A percentile compares a stretch with the other conserved stretches of the same genome.
phyloP scores from a whole-genome alignment of 768 basidiomycete genomes.

The Chalciporus pseudorubinellus region DNA sequence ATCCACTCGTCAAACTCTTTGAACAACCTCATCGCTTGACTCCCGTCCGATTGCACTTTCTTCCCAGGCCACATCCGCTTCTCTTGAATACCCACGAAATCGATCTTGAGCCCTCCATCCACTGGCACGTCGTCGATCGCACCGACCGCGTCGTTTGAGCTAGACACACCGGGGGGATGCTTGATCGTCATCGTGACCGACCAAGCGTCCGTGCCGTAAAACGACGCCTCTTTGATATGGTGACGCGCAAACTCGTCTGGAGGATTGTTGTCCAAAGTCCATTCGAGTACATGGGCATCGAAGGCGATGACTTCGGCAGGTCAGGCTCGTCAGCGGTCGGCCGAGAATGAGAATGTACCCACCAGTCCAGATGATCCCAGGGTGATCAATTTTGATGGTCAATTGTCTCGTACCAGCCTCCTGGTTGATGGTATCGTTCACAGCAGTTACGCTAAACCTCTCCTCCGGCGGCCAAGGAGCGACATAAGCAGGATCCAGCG shows the following conservation, averaged over 20 bases:
- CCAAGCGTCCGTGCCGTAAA: slow-evolving; percentile 75
- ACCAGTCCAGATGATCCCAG: slow-evolving; percentile 87
- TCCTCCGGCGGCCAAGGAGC: slow-evolving; percentile 47
- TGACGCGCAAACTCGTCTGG: slow-evolving; percentile 75
- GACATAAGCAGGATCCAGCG: slow-evolving; percentile 44
- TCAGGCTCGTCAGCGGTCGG: background rate
- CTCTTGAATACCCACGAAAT: slow-evolving; percentile 83
- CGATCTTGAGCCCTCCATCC: slow-evolving; percentile 44
- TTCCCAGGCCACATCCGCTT: slow-evolving; percentile 84
- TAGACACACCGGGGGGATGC: slow-evolving; percentile 33
- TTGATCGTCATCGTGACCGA: slow-evolving; percentile 69
- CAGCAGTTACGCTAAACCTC: slow-evolving; percentile 53
- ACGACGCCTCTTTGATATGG: slow-evolving; percentile 89
- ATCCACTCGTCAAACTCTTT: slow-evolving; percentile 75
- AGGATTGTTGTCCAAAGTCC: slow-evolving; percentile 80
- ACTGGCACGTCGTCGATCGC: background rate
- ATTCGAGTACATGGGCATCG: slow-evolving; percentile 82
- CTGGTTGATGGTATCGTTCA: slow-evolving; percentile 54
- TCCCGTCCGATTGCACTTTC: slow-evolving; percentile 44
- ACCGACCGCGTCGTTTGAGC: background rate
- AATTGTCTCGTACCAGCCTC: slow-evolving; percentile 64
- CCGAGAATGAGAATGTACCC: slow-evolving; percentile 15
- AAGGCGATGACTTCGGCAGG: slow-evolving; percentile 69
- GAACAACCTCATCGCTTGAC: slow-evolving; percentile 70
- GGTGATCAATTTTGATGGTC: slow-evolving; percentile 69